Base-by-base conservation (phyloP, 192 early-diverging fungal genomes). In the Backusella circina region DNA sequence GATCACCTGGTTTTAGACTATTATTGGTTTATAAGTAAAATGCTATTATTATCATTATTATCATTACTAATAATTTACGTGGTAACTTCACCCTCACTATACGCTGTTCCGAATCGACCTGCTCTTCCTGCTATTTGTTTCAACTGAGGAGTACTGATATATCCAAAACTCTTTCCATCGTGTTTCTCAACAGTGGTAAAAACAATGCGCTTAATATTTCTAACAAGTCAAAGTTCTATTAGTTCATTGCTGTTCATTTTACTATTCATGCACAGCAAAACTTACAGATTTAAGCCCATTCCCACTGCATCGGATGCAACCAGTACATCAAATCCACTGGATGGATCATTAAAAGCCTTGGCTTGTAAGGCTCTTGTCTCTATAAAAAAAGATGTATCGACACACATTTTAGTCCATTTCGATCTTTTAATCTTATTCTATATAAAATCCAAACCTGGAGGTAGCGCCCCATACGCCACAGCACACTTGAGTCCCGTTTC, bases 271-370 rank as follows among this genome's bases (percentile, higher is more conserved):
- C 1, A 16, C 18, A 41, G 83, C n/a, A n/a, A n/a, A n/a, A n/a
- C 86, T 73, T 79, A 93, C 90, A 99, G 75, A 80, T 99, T 99
- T 12, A 97, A 85, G 0, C 97, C 97, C 97, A 99, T 99, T 28
- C 97, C 97, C 64, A 99, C 90, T 0, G 97, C 97, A 84, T 99
- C 97, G 71, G 94, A 95, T 5, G 97, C 96, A 15, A 99, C 93
- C 23, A 99, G 82, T 5, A 98, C 91, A 70, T 95, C 89, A 71
- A 91, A 93, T 8, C 84, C 90, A 68, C 88, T 88, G 15, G 85
- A 70, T 1, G 91, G 91, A 70, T 95, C 93, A 78, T 99, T 99
- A 77, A 99, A 99, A 32, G 93, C 83, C 71, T 86, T 86, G 9
- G 97, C 96, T 85, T 99, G 97, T 70, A 91, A 81, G 0, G 93